Conservation (phyloP, 306 rosid species). For the Castanea sativa region DNA sequence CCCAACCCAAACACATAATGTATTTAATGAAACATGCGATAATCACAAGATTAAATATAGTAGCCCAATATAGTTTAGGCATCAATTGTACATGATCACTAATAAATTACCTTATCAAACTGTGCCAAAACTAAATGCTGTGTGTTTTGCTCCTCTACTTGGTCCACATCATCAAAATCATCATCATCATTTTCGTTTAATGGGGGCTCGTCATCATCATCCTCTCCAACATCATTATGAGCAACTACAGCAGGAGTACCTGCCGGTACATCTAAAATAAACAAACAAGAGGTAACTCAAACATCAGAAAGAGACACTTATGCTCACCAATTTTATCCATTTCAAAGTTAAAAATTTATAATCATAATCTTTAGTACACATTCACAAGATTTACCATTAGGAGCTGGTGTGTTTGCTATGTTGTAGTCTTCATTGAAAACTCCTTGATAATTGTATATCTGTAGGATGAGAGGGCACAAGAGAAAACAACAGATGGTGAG, state of each 20-base stretch:
- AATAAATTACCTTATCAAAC: constrained; percentile 74
- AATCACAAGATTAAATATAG: not conserved
- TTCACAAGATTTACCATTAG: constrained; percentile 54
- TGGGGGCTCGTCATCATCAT: constrained; percentile 87
- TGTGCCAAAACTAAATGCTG: constrained; percentile 95
- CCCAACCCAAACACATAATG: constrained; percentile 6
- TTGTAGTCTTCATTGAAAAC: constrained; percentile 88
- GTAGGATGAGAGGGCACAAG: constrained; percentile 22
- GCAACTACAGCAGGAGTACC: constrained; percentile 72
- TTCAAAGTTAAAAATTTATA: constrained; percentile 4
- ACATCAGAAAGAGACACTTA: not conserved
- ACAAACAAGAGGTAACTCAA: not conserved
- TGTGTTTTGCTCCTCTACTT: constrained; percentile 81
- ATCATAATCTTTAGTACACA: constrained; percentile 16
- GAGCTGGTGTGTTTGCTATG: constrained; percentile 91
- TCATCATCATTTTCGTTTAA: constrained; percentile 95
- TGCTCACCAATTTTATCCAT: not conserved
- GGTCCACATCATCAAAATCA: constrained; percentile 89
- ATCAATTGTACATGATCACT: not conserved
- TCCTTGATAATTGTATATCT: constrained; percentile 89
- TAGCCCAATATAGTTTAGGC: not conserved
- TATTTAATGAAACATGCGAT: constrained; percentile 4
- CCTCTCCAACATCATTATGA: constrained; percentile 51
- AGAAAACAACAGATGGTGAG: constrained; percentile 16
- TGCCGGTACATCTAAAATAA: constrained; percentile 57